phyloP scores from a whole-genome alignment of 2,329 filamentous ascomycete genomes.

The Aschersonia sp. region DNA sequence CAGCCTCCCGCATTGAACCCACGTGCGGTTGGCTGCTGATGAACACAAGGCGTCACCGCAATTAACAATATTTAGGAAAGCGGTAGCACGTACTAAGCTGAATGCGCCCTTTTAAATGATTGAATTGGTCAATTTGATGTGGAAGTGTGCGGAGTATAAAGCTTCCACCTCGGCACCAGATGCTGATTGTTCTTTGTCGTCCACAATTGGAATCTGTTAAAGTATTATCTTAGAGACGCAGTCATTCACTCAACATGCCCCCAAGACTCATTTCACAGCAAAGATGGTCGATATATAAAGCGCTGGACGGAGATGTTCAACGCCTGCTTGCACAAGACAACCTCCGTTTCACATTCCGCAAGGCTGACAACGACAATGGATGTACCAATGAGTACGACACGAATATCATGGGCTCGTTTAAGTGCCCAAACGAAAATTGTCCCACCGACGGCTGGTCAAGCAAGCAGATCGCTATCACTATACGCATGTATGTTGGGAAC shows the following conservation, averaged over 20 bases:
- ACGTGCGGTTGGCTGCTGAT: too few relatives aligned
- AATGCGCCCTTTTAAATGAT: too few relatives aligned
- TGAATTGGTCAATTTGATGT: too few relatives aligned
- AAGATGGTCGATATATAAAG: slow-evolving; percentile 9
- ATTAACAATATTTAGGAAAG: too few relatives aligned
- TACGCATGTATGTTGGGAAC: slow-evolving; percentile 13
- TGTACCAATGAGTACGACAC: slow-evolving; percentile 11
- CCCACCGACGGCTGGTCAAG: slow-evolving; percentile 14
- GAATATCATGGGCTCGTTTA: slow-evolving; percentile 18
- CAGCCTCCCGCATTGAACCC: too few relatives aligned
- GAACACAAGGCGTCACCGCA: too few relatives aligned
- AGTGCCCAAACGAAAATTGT: slow-evolving; percentile 14
- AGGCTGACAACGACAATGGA: slow-evolving; percentile 4
- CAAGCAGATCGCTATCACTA: slow-evolving; percentile 17
- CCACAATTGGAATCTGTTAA: too few relatives aligned
- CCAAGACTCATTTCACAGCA: background rate
- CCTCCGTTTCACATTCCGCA: slow-evolving; percentile 11
- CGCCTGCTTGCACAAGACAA: slow-evolving; percentile 4
- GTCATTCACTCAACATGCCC: background rate
- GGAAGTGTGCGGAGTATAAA: too few relatives aligned
- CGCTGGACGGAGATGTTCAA: slow-evolving; percentile 6
- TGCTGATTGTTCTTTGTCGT: too few relatives aligned
- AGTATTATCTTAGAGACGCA: too few relatives aligned
- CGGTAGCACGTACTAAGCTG: too few relatives aligned
- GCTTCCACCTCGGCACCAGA: too few relatives aligned